Conservation (phyloP, 495 filamentous ascomycete genomes). For the Beverwykella pulmonaria region DNA sequence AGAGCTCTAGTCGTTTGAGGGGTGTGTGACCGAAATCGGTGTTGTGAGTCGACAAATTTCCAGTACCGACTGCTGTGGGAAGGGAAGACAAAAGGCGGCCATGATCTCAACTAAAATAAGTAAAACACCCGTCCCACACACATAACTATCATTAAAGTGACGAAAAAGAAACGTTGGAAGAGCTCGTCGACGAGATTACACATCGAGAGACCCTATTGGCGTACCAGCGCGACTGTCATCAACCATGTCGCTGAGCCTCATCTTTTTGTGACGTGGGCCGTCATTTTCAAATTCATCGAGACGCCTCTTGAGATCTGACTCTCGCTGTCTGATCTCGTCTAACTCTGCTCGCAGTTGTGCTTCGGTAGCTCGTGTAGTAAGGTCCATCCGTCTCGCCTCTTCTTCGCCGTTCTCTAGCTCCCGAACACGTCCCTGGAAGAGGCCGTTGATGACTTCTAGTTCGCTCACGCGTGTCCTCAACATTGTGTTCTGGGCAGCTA, state of each 20-base stretch:
- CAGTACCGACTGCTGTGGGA: not conserved
- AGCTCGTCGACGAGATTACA: not conserved
- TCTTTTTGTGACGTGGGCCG: conserved; percentile 49
- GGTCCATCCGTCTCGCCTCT: conserved; percentile 55
- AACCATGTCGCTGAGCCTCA: conserved; percentile 36
- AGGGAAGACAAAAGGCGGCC: not conserved
- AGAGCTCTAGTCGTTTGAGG: conserved; percentile 13
- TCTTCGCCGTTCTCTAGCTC: conserved; percentile 82
- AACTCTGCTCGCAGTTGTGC: conserved; percentile 66
- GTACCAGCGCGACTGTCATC: conserved; percentile 34
- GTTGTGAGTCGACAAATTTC: not conserved
- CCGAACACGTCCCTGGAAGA: conserved; percentile 84
- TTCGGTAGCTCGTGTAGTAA: conserved; percentile 53
- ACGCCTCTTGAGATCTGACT: conserved; percentile 79
- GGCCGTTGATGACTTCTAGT: conserved; percentile 91
- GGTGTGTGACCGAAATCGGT: not conserved
- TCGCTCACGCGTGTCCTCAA: conserved; percentile 91
- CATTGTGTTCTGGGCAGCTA: conserved; percentile 74
- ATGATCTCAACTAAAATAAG: not conserved
- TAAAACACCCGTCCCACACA: conserved; percentile 6
- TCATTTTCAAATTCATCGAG: conserved; percentile 79
- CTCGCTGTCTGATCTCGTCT: conserved; percentile 73
- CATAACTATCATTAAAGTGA: conserved; percentile 7
- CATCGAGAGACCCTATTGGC: conserved; percentile 24
- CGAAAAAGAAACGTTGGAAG: not conserved